These are phyloP conservation scores for Penicillium steckii DNA, from an alignment of 495 filamentous ascomycete genomes.

Conservation along the genomic window DNA sequence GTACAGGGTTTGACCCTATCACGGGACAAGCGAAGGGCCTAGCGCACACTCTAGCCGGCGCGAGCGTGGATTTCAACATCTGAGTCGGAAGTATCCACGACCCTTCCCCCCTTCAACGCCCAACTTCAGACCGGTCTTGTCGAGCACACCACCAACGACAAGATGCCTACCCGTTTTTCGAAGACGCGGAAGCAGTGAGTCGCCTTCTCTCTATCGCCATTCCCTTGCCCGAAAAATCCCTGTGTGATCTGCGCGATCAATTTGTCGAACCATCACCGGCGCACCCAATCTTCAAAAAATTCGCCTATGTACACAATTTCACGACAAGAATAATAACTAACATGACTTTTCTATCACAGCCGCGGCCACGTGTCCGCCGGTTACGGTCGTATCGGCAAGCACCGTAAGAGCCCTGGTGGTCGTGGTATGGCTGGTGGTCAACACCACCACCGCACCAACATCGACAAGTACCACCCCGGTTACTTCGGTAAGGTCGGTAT, in stretches of 20 bases:
- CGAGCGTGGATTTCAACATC: slow-evolving; percentile 44
- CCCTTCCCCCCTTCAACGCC: slow-evolving; percentile 45
- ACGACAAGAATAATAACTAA: slow-evolving; percentile 14
- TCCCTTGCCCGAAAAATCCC: slow-evolving; percentile 5
- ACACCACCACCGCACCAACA: slow-evolving; percentile 93
- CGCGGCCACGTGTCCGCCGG: slow-evolving; percentile 94
- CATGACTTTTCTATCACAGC: slow-evolving; percentile 42
- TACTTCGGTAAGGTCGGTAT: slow-evolving; percentile 99
- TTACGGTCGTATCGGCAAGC: slow-evolving; percentile 89
- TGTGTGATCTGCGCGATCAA: slow-evolving; percentile 15
- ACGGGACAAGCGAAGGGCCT: slow-evolving; percentile 42
- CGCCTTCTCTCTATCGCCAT: slow-evolving; percentile 18
- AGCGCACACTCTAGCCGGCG: slow-evolving; percentile 44
- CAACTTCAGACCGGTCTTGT: slow-evolving; percentile 45
- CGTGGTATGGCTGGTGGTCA: slow-evolving; percentile 92
- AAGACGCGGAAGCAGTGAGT: slow-evolving; percentile 86
- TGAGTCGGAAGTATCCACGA: slow-evolving; percentile 35
- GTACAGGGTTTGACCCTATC: slow-evolving; percentile 32
- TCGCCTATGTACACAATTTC: not conserved
- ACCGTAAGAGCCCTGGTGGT: slow-evolving; percentile 92
- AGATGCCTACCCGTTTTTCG: slow-evolving; percentile 79
- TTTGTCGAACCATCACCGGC: slow-evolving; percentile 18
- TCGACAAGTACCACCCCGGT: slow-evolving; percentile 93
- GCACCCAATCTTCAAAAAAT: slow-evolving; percentile 1
- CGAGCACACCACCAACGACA: slow-evolving; percentile 45